These are phyloP conservation scores for Amborella trichopoda DNA, from an alignment of 164 flowering plant genomes.

Conservation along the genomic window DNA sequence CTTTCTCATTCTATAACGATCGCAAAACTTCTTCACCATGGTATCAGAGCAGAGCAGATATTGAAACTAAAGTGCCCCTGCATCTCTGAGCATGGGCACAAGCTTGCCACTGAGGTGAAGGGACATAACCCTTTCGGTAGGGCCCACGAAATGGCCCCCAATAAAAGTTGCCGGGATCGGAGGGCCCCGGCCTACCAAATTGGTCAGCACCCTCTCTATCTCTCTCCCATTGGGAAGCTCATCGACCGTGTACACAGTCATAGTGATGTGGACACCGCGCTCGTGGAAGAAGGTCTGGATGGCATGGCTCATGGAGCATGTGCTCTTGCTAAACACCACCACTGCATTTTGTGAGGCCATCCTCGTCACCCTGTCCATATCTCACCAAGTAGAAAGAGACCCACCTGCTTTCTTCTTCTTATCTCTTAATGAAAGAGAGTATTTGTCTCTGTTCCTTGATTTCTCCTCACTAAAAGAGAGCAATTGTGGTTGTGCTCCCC, in stretches of 20 bases:
- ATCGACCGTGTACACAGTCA: slow-evolving; percentile 42
- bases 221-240: slow-evolving; percentile 21
- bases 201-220: slow-evolving; percentile 36
- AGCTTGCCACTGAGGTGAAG: slow-evolving; percentile 37
- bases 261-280: slow-evolving; percentile 38
- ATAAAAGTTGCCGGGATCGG: slow-evolving; percentile 45
- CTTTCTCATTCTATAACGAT: too few relatives aligned
- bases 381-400: too few relatives aligned
- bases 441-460: too few relatives aligned
- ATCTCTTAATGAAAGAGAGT: too few relatives aligned
- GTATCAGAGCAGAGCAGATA: too few relatives aligned
- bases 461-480: too few relatives aligned
- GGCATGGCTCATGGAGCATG: slow-evolving; percentile 71
- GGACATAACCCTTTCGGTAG: slow-evolving; percentile 32
- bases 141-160: slow-evolving; percentile 38
- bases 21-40: too few relatives aligned
- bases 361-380: slow-evolving; percentile 13
- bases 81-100: too few relatives aligned
- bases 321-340: slow-evolving; percentile 74
- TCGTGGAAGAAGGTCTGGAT: slow-evolving; percentile 54
- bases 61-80: too few relatives aligned
- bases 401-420: too few relatives aligned
- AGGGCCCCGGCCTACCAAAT: slow-evolving; percentile 32
- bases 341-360: slow-evolving; percentile 51
- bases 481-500: too few relatives aligned